phyloP scores from a whole-genome alignment of 208 protist genomes.

The Leishmania guyanensis region DNA sequence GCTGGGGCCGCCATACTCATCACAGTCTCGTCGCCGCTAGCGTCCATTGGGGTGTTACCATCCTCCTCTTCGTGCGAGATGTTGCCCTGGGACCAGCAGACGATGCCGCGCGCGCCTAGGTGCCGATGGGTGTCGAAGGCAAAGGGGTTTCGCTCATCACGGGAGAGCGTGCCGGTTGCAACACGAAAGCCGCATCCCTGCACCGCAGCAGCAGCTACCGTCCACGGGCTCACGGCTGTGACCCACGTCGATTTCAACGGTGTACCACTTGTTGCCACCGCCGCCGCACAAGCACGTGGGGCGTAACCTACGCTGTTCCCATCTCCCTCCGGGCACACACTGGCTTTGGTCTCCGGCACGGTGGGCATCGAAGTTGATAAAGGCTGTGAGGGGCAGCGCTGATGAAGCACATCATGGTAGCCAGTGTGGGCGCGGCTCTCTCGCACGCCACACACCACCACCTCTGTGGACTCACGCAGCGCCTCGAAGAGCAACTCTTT shows the following conservation, averaged over 20 bases:
- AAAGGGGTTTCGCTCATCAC: slow-evolving; percentile 29
- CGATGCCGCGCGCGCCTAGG: slow-evolving; percentile 40
- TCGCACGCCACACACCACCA: slow-evolving; percentile 61
- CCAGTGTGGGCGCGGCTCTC: slow-evolving; percentile 62
- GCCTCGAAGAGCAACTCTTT: slow-evolving; percentile 52
- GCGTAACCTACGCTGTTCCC: not conserved
- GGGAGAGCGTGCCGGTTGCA: slow-evolving; percentile 21
- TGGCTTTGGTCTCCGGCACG: not conserved
- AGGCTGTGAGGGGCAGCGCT: slow-evolving; percentile 11
- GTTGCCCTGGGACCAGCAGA: slow-evolving; percentile 61
- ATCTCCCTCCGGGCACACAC: not conserved
- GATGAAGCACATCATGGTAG: slow-evolving; percentile 57
- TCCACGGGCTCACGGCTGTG: slow-evolving; percentile 18
- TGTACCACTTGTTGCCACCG: not conserved
- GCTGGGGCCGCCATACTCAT: not conserved
- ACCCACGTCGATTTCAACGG: slow-evolving; percentile 7
- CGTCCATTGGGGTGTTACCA: not conserved
- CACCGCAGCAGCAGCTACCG: not conserved
- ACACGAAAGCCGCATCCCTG: slow-evolving; percentile 23
- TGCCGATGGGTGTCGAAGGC: slow-evolving; percentile 48
- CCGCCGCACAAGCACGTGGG: not conserved
- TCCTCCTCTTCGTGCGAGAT: slow-evolving; percentile 9
- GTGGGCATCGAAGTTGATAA: not conserved
- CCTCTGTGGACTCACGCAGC: slow-evolving; percentile 49
- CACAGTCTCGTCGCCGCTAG: too few species aligned